Evolutionary conservation across 768 basidiomycete species (phyloP), one percentile per base, ranked within the genome.

Genomic region (Panaeolus cyanescens): DNA sequence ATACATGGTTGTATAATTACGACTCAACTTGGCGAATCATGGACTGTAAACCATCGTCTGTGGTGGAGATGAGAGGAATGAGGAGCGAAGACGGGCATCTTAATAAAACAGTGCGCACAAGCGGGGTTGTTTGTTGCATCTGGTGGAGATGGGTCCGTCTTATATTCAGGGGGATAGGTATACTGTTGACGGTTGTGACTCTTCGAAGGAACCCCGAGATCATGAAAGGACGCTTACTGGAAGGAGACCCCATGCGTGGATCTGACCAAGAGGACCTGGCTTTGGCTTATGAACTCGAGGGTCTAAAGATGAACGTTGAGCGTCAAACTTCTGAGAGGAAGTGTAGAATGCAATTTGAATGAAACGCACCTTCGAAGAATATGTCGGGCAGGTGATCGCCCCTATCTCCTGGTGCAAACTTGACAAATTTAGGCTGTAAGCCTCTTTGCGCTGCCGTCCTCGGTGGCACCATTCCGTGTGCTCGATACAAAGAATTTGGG

Each of bases 231-330:
- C 8, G 63, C 66, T 5, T 34, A 70, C 69, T 5, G 65, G 67
- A 64, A 67, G 71, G 13, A 74, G 36, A 2, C 71, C 73, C 73
- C 73, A 74, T n/a, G 70, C 63, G 55, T 72, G 71, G 30, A 72
- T 65, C 59, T 74, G 64, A 12, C 73, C 73, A 30, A 65, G 58
- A 28, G 67, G 68, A 8, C 72, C 72, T n/a, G 66, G 64, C 36
- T 66, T 63, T 8, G 69, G 66, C 22, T 39, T 55, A 57, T 61
- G 66, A 3, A 54, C 65, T 19, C 60, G 54, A 13, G 72, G 72
- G 59, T 71, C 70, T 74, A 39, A 12, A n/a, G 9, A 57, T 55
- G 19, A 19, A 7, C 15, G 17, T 8, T 19, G 15, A 31, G 19
- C 17, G 13, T 12, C 13, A 55, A 28, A 15, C 12, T 15, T 8